Conservation (phyloP, 306 rosid genomes). For the Quercus rubra region DNA sequence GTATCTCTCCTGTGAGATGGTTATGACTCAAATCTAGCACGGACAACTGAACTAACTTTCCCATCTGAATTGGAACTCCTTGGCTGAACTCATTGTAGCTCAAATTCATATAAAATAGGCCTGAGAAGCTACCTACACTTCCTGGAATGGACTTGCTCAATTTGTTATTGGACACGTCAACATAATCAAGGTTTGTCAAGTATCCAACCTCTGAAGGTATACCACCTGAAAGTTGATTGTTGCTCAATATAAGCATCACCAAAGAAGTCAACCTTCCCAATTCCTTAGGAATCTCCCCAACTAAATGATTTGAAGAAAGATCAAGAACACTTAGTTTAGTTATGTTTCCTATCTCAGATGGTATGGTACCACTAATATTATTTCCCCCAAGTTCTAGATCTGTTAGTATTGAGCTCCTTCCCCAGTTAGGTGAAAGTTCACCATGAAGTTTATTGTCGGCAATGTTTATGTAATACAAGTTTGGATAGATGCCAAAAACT, state of each 20-base stretch:
- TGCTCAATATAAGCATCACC: neutral
- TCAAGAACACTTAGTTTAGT: neutral
- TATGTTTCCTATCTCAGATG: neutral
- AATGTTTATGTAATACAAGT: neutral
- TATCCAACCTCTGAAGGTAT: neutral
- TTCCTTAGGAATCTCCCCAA: neutral
- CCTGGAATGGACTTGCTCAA: neutral
- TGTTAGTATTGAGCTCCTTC: neutral
- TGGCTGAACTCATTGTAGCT: neutral
- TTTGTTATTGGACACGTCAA: constrained; percentile 3
- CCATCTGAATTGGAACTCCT: neutral
- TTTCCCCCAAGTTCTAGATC: neutral
- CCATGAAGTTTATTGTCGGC: neutral
- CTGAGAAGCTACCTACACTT: neutral
- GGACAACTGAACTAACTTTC: neutral
- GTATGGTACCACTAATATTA: neutral
- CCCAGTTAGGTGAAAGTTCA: constrained; percentile 10
- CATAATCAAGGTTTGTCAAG: neutral
- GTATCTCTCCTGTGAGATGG: neutral
- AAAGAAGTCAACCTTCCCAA: constrained; percentile 4
- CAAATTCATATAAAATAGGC: constrained; percentile 4
- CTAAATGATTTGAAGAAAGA: constrained; percentile 15
- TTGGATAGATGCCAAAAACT: neutral
- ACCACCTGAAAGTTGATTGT: constrained; percentile 8
- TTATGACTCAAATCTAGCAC: neutral